Evolutionary conservation across 108 stramenopile genomes (phyloP), one percentile per base, ranked within the genome.

Genomic region (Cylindrotheca closterium): DNA sequence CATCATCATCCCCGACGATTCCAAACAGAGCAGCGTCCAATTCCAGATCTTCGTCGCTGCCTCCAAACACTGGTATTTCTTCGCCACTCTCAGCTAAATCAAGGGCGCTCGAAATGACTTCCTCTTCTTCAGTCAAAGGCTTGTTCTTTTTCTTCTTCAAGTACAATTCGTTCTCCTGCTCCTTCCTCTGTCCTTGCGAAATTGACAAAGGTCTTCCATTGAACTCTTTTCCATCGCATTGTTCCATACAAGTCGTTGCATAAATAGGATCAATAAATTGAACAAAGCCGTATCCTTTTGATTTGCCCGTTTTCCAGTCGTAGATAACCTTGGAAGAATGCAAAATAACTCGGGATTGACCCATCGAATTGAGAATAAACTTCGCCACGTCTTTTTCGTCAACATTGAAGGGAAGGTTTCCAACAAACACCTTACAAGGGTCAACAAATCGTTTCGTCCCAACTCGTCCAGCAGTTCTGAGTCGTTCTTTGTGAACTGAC

Each of bases 201-300:
- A 92, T 70, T n/a, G 75, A 61, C 3, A 95, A 51, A 18, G 47
- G 31, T 27, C 89, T 53, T 27, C 87, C 62, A 45, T 67, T 60
- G 30, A 91, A 58, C 50, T 66, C 75, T 55, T 72, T 73, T n/a
- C 78, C 77, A 21, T 79, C 73, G 27, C 83, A 63, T 37, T 58
- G 51, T 63, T 84, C 86, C 82, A 93, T 80, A 34, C 85, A 86
- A 22, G 76, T 65, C 1, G 91, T 92, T 23, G 95, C 95, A 65
- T 58, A 89, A 65, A 93, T 83, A 1, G 92, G 81, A 47, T 90
- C 85, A 30, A 71, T 78, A 78, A 93, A 93, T 37, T 67, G 73
- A 7, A 81, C 32, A 77, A 96, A 96, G 27, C 86, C 95, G 67
- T 89, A 96, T 0, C 95, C 95, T 80, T 93, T 93, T 47, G 85